Conservation (phyloP, 2,329 filamentous ascomycete species). For the Sclerotinia nivalis region DNA sequence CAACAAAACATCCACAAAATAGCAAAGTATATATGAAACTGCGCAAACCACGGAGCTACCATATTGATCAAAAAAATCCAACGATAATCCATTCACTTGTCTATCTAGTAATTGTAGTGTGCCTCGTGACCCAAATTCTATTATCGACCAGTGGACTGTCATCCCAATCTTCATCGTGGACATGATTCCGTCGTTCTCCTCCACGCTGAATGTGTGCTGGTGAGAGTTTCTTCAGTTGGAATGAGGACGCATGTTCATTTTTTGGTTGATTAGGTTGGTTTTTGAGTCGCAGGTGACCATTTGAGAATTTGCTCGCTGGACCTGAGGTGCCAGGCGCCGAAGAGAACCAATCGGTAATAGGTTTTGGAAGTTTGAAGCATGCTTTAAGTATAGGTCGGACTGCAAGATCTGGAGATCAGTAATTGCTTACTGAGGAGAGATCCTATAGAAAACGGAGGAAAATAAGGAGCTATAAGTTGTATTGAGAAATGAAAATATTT, state of each 20-base stretch:
- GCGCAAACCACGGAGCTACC: neutral
- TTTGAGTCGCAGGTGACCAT: neutral
- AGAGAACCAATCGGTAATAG: slow-evolving; percentile 12
- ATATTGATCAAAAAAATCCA: neutral
- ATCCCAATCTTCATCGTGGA: neutral
- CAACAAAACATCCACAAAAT: neutral
- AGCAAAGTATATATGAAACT: neutral
- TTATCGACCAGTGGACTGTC: neutral
- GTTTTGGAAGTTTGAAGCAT: slow-evolving; percentile 13
- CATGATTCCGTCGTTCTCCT: neutral
- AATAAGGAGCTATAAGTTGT: neutral
- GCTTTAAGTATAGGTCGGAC: slow-evolving; percentile 15
- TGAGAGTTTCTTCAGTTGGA: neutral
- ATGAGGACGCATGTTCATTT: neutral
- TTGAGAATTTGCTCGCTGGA: neutral
- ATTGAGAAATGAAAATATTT: neutral
- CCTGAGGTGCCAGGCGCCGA: neutral
- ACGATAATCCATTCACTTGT: neutral
- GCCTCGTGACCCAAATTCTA: slow-evolving; percentile 11
- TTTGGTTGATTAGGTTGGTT: neutral
- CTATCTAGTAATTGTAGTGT: neutral
- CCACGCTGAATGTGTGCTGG: neutral
- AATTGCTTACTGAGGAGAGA: neutral
- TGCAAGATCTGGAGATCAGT: neutral
- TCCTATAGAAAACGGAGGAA: neutral